Evolutionary conservation across 2,329 filamentous ascomycete species (phyloP), one percentile per base, ranked within the genome.

Genomic region (Didymella pinodella): DNA sequence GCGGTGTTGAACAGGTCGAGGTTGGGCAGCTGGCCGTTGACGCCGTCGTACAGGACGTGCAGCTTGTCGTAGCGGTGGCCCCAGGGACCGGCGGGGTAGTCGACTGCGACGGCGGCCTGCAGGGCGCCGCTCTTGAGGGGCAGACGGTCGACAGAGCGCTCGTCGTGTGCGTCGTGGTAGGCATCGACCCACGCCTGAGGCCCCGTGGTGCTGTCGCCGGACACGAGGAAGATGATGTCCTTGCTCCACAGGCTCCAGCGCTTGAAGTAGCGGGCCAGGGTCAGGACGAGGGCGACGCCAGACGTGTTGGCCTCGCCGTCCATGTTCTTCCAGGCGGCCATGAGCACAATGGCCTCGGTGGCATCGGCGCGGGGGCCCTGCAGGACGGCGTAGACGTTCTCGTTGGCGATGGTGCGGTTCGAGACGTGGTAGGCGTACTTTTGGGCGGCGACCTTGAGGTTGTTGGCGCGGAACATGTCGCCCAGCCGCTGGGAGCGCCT

Each of bases 191-290:
- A 99, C 25, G 95, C 95, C 75, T 98, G 93, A 0, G 93, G 92
- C 0, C 94, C 95, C 11, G 91, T 90, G 59, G 89, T 90, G 76
- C 92, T 96, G 78, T 99, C 95, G 0, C 91, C 89, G 0, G 95
- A 89, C 46, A 99, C 85, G 6, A 99, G 80, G 67, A 99, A 88
- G 58, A 99, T 94, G 66, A 99, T 97, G 76, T 99, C 95, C 78
- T 99, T 99, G 59, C 93, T 97, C 95, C 95, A 99, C 28, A 99
- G 84, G 52, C 93, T 97, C 95, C 95, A 99, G 67, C 90, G 87
- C 78, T 96, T 97, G 81, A 99, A 98, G 79, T 99, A 99, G 65
- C 95, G 87, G 28, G 92, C 91, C 66, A 99, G 79, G 0, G 94
- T 93, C 69, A 99, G 80, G 2, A 93, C 89, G 31, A 99, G 84